phyloP scores from a whole-genome alignment of 1,139 yeast species.

The Diutina scorzettiae region DNA sequence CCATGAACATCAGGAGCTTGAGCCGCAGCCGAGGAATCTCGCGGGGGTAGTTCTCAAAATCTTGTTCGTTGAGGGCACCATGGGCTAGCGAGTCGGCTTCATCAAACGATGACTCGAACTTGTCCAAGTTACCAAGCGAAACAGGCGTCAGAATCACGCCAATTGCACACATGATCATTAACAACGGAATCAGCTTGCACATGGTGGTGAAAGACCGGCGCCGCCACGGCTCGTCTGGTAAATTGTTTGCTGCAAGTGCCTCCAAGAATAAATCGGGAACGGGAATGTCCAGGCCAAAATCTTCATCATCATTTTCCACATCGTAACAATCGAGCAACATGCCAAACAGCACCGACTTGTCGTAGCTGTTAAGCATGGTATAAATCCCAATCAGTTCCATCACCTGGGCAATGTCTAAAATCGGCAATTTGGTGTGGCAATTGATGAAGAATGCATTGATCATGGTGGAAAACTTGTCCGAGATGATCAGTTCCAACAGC shows the following conservation, averaged over 20 bases:
- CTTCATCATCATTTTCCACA: conserved; percentile 9
- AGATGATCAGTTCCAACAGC: conserved; percentile 1
- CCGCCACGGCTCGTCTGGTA: conserved; percentile 14
- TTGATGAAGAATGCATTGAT: conserved; percentile 24
- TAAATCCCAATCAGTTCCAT: conserved; percentile 22
- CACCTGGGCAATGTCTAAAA: conserved; percentile 20
- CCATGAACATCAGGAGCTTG: background rate
- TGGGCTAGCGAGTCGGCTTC: conserved; percentile 14
- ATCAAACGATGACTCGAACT: conserved; percentile 17
- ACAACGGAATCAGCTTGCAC: conserved; percentile 18
- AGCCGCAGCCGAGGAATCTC: conserved; percentile 2
- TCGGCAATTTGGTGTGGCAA: conserved; percentile 25
- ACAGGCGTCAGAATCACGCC: conserved; percentile 23
- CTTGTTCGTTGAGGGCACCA: background rate
- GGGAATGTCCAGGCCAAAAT: conserved; percentile 9
- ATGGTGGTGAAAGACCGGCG: conserved; percentile 15
- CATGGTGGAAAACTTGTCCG: conserved; percentile 9
- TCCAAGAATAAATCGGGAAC: conserved; percentile 7
- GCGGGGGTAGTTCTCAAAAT: background rate
- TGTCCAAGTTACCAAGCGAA: conserved; percentile 23
- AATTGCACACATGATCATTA: conserved; percentile 22
- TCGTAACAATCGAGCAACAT: conserved; percentile 11
- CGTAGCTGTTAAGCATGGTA: conserved; percentile 14
- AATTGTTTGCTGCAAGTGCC: conserved; percentile 8
- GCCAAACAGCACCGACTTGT: conserved; percentile 15